Base-by-base conservation (phyloP, 2,329 filamentous ascomycete species). In the Leptosphaerulina australis region DNA sequence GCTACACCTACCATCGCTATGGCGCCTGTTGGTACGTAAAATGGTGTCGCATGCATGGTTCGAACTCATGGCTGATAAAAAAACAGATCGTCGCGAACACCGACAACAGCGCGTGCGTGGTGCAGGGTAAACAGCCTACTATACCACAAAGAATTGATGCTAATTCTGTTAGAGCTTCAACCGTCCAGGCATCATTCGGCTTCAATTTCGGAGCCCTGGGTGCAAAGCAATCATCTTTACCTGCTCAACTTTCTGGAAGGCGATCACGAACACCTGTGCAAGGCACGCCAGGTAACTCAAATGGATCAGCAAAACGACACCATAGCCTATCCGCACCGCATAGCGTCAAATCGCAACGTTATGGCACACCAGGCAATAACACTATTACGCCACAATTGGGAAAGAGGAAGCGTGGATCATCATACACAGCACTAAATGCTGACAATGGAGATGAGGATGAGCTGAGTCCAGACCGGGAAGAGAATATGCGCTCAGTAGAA, bases 51-150 rank as follows among this genome's bases (percentile, higher is more conserved):
- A 15, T 9, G 12, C 5, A 10, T 2, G 7, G 15, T 7, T 20
- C 3, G 36, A 28, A 20, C n/a, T 6, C n/a, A 8, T 26, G 24
- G n/a, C 50, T 64, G 28, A 64, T 34, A 26, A 4, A 12, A n/a
- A 31, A 4, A 5, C 56, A 80, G 78, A 76, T 67, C 78, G 80
- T 68, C 75, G 79, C 64, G 80, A 82, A 72, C 78, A 79, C 64
- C 76, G 76, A 63, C 77, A 78, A 65, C 80, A 82, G 78, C 81
- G 80, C 69, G 77, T 81, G 69, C 80, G 81, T 63, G 81, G 81
- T 67, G 80, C 81, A 66, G 80, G 76, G 79, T 82, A 78, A 65
- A 78, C 64, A 63, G 45, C 61, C 59, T 45, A 10, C 29, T 21
- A 18, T n/a, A 22, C 25, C 45, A 43, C 25, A 31, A 17, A 43